Evolutionary conservation across 2,329 filamentous ascomycete species (phyloP).

Genomic region (Cyphellophora attinorum): DNA sequence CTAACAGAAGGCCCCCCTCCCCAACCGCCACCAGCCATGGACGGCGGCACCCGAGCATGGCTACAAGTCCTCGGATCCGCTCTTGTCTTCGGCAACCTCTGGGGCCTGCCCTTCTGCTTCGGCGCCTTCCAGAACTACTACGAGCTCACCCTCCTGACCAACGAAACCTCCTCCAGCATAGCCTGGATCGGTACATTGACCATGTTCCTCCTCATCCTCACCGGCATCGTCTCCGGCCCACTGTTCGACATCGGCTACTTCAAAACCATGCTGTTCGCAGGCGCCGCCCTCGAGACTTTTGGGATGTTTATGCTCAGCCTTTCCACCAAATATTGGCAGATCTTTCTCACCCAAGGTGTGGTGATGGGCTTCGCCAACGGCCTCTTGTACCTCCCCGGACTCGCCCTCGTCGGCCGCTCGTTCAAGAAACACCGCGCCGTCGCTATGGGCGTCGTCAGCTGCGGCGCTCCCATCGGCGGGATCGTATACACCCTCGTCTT

Average conservation of each 20-base stretch:
- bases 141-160: constrained; percentile 59
- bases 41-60: constrained; percentile 72
- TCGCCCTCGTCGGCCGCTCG: constrained; percentile 29
- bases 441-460: constrained; percentile 19
- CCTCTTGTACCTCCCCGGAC: constrained; percentile 72
- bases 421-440: constrained; percentile 15
- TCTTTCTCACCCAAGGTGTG: constrained; percentile 70
- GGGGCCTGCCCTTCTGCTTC: constrained; percentile 35
- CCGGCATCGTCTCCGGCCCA: constrained; percentile 76
- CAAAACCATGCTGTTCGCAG: constrained; percentile 58
- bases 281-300: constrained; percentile 52
- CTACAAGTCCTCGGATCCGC: constrained; percentile 77
- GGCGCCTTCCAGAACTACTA: constrained; percentile 76
- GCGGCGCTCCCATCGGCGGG: constrained; percentile 58
- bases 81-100: constrained; percentile 62
- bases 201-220: constrained; percentile 72
- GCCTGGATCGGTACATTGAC: constrained; percentile 86
- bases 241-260: constrained; percentile 82
- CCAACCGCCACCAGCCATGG: constrained; percentile 38
- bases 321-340: constrained; percentile 73
- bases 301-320: constrained; percentile 62
- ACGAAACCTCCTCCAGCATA: constrained; percentile 58
- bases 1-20: constrained; percentile 2
- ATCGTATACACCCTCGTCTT: constrained; percentile 53
- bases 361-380: constrained; percentile 66